Conservation (phyloP, 805 yeast genomes). For the Teunomyces tritomae region DNA sequence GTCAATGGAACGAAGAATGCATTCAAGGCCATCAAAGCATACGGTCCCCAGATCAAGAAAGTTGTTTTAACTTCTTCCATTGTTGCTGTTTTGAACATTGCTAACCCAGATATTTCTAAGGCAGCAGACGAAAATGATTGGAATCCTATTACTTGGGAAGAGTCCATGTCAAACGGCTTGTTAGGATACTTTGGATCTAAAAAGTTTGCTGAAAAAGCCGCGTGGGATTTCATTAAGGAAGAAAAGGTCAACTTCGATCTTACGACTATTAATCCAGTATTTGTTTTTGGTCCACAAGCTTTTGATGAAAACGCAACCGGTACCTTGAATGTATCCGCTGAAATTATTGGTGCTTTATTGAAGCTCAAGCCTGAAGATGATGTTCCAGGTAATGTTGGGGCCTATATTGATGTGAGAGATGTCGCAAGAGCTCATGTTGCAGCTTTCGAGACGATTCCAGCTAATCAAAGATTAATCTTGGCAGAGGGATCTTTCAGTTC, state of each 20-base stretch:
- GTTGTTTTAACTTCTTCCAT: slow-evolving; percentile 24
- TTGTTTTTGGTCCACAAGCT: slow-evolving; percentile 43
- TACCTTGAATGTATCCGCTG: slow-evolving; percentile 33
- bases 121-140: slow-evolving; percentile 48
- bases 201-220: slow-evolving; percentile 57
- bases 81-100: slow-evolving; percentile 18
- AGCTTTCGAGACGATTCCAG: slow-evolving; percentile 12
- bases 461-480: slow-evolving; percentile 10
- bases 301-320: slow-evolving; percentile 31
- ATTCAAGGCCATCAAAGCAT: slow-evolving; percentile 13
- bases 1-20: slow-evolving; percentile 27
- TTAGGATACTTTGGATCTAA: slow-evolving; percentile 57
- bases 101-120: slow-evolving; percentile 27
- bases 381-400: slow-evolving; percentile 2
- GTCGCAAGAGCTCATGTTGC: slow-evolving; percentile 19
- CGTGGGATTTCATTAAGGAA: slow-evolving; percentile 50
- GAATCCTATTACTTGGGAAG: slow-evolving; percentile 54
- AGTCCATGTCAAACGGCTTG: slow-evolving; percentile 36
- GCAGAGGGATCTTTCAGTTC: slow-evolving; percentile 13
- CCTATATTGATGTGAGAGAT: slow-evolving; percentile 17
- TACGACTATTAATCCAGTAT: slow-evolving; percentile 35
- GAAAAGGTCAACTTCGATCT: slow-evolving; percentile 12
- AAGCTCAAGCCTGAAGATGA: slow-evolving; percentile 18
- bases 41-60: slow-evolving; percentile 15
- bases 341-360: slow-evolving; percentile 39